Base-by-base conservation (phyloP, 768 basidiomycete species). In the Podaxis sp. region DNA sequence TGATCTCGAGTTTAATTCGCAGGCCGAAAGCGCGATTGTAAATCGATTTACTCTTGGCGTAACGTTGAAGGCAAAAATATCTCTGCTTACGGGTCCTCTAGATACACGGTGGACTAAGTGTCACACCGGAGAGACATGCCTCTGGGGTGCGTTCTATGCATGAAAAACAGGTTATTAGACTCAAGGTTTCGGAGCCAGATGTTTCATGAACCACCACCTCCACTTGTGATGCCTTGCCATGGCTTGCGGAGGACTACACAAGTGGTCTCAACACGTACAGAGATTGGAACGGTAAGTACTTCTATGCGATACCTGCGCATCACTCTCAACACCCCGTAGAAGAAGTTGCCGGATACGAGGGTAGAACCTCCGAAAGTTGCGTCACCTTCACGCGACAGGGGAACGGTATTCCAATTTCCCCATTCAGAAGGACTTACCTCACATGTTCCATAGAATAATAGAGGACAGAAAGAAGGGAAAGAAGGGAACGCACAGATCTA, bases 401-500 rank as follows among this genome's bases (percentile, higher is more conserved):
- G 30, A 33, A 12, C 4, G 19, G 61, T 63, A 17, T 51, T 26
- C n/a, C 22, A n/a, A 4, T 26, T 56, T 40, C 24, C 13, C n/a
- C 40, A 33, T n/a, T 33, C 42, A 24, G 9, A 26, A 55, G 39
- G 1, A 42, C 12, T 53, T 42, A 19, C 6, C 11, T 19, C 36
- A 33, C 39, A 55, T 17, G 7, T 39, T 48, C 33, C 33, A 39
- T 60, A 65, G 59, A 56, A 66, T 40, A 66, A 66, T 30, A 38
- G 59, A 28, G 63, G 58, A 63, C 52, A 58, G 12, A 61, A 51
- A 39, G 49, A 51, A 49, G 61, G 51, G 12, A 61, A 51, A 39
- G 49, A 51, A 49, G 61, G 51, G 42, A 65, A 28, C 36, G 4
- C 40, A 17, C 67, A 38, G 67, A 63, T 54, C 57, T 62, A 49